A percentile compares a stretch with the other conserved stretches of the same genome.
Evolutionary conservation across 2,329 filamentous ascomycete species (phyloP).

Genomic region (Thermoascus crustaceus): DNA sequence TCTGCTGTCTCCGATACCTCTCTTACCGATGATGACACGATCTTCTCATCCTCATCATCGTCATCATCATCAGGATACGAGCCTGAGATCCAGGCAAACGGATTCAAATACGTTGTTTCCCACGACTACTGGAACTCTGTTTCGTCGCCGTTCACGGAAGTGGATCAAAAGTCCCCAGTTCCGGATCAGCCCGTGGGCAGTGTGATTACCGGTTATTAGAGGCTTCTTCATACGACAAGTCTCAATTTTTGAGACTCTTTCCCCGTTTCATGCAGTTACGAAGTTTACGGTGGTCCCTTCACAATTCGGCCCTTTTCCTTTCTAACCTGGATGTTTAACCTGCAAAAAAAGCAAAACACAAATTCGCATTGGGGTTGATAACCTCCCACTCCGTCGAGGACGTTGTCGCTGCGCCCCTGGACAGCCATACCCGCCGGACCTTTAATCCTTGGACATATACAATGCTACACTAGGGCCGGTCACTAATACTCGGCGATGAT

Average conservation of each 20-base stretch:
- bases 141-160: constrained; percentile 17
- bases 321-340: constrained; percentile 1
- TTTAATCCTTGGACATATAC: constrained; percentile 9
- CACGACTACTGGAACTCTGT: constrained; percentile 19
- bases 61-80: constrained; percentile 25
- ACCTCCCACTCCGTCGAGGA: no score
- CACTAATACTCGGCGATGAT: no score
- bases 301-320: constrained; percentile 1
- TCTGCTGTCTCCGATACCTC: constrained; percentile 33
- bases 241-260: constrained; percentile 1
- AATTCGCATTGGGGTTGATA: no score
- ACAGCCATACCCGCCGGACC: no score
- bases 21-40: constrained; percentile 31
- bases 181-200: constrained; percentile 18
- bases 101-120: constrained; percentile 18
- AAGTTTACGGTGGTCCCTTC: constrained; percentile 2
- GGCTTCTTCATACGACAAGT: background rate
- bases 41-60: constrained; percentile 21
- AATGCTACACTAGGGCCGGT: constrained; percentile 10
- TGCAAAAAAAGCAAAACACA: constrained; percentile 10
- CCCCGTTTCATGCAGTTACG: constrained; percentile 3
- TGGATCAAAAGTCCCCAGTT: constrained; percentile 22
- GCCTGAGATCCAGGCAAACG: constrained; percentile 22
- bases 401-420: no score
- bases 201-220: constrained; percentile 22